Base-by-base conservation (phyloP, 2,329 filamentous ascomycete genomes). In the Herpotrichia juniperi region DNA sequence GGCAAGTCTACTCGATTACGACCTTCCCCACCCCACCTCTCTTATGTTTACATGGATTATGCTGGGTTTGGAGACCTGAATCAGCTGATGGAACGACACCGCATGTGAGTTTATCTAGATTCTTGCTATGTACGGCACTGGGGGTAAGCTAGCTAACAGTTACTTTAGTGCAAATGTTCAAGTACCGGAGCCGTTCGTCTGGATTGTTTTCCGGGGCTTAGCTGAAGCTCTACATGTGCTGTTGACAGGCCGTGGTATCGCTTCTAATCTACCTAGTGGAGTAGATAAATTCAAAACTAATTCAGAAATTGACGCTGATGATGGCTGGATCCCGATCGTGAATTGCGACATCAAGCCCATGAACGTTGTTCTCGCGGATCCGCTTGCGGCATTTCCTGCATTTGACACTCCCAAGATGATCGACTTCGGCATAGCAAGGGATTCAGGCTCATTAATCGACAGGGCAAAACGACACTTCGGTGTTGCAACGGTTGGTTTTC, bases 31-130 rank as follows among this genome's bases (percentile, higher is more conserved):
- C 45, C 22, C 5, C 28, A 37, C 11, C 47, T 46, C 14, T 14
- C 11, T 3, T 45, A 46, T 32, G 31, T 46, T 24, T 51, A 40
- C 32, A 46, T 51, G 24, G 31, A 51, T 21, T 51, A 51, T 40
- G 42, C 48, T 8, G 14, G 42, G 3, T 51, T 39, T 32, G 48
- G 42, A 16, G 21, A 37, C 32, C 31, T 46, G 6, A 3, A 5
- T 5, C 22, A 49, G 22, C 14, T 49, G 16, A 14, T 42, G 17
- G 12, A 12, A 31, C n/a, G 28, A 9, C 28, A 31, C 9, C n/a
- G 9, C 28, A 31, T 9, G 28, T 31, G 28, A 9, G 28, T 31
- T 9, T 31, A n/a, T 31, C 28, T 31, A 31, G n/a, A 9, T 31
- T n/a, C 28, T 31, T 31, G 9, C 28, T n/a, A n/a, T n/a, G n/a